Conservation (phyloP, 2,329 filamentous ascomycete species). For the Dactylellina parvicollis region DNA sequence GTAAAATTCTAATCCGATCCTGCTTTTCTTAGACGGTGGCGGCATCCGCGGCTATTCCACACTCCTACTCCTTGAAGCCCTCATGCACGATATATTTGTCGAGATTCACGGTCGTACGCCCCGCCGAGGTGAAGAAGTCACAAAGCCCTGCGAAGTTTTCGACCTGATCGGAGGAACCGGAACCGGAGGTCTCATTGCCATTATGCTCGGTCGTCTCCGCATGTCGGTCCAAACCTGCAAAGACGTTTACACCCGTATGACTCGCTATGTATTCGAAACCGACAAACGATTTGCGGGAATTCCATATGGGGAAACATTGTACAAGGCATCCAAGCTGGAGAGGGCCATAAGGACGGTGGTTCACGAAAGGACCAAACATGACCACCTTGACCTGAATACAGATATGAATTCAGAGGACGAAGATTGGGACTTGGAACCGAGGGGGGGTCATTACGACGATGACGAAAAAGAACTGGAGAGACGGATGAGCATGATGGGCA, state of each 20-base stretch:
- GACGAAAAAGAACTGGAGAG: conserved; percentile 48
- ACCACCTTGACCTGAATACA: conserved; percentile 39
- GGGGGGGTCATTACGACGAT: conserved; percentile 47
- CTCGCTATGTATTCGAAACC: conserved; percentile 92
- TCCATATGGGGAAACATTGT: conserved; percentile 85
- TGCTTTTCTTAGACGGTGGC: conserved; percentile 75
- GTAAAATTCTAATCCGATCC: background rate
- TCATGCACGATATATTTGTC: conserved; percentile 97
- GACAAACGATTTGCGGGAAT: conserved; percentile 98
- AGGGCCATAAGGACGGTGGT: conserved; percentile 92
- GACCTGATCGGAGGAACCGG: conserved; percentile 96
- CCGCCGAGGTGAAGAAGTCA: conserved; percentile 82
- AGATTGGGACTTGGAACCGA: conserved; percentile 51
- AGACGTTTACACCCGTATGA: conserved; percentile 94
- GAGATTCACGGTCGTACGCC: conserved; percentile 84
- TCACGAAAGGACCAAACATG: conserved; percentile 66
- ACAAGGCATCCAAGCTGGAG: conserved; percentile 95
- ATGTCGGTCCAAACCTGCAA: conserved; percentile 97
- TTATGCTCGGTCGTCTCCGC: conserved; percentile 91
- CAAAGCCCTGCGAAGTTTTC: conserved; percentile 97
- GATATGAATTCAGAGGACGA: conserved; percentile 52
- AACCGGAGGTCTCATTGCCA: conserved; percentile 93
- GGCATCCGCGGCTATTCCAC: conserved; percentile 97
- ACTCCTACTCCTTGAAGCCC: conserved; percentile 95
- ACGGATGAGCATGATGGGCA: conserved; percentile 48